Conservation (phyloP, 2,329 filamentous ascomycete species). For the Apiospora pterosperma region DNA sequence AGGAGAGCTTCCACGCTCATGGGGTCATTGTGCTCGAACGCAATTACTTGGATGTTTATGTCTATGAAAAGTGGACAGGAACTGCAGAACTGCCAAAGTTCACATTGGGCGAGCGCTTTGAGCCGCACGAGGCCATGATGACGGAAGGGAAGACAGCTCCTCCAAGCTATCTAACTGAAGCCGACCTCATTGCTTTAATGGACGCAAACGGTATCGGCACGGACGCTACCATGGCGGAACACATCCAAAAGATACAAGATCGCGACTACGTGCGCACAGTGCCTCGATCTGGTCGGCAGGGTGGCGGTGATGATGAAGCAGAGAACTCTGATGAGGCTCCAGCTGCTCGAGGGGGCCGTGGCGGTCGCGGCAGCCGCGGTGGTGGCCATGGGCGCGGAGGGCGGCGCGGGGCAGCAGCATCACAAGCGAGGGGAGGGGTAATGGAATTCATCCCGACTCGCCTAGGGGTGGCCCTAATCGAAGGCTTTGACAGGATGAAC, state of each 20-base stretch:
- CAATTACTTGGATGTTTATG: slow-evolving; percentile 93
- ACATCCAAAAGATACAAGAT: slow-evolving; percentile 93
- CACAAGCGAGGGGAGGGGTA: slow-evolving; percentile 43
- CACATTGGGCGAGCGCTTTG: slow-evolving; percentile 74
- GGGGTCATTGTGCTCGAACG: slow-evolving; percentile 81
- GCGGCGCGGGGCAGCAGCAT: slow-evolving; percentile 36
- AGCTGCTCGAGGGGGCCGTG: slow-evolving; percentile 37
- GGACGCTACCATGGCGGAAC: slow-evolving; percentile 98
- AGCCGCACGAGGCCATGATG: slow-evolving; percentile 85
- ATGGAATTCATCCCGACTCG: slow-evolving; percentile 92
- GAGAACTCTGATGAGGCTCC: slow-evolving; percentile 37
- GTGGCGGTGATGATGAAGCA: slow-evolving; percentile 34
- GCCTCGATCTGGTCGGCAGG: slow-evolving; percentile 37
- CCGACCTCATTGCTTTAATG: slow-evolving; percentile 94
- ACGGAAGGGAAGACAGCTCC: slow-evolving; percentile 85
- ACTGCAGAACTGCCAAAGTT: slow-evolving; percentile 80
- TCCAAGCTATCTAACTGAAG: slow-evolving; percentile 87
- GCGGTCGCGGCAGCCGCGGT: slow-evolving; percentile 47
- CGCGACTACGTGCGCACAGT: slow-evolving; percentile 76
- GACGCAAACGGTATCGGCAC: slow-evolving; percentile 98
- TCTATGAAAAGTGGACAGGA: slow-evolving; percentile 95
- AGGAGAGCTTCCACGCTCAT: slow-evolving; percentile 76
- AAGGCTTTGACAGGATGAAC: slow-evolving; percentile 93
- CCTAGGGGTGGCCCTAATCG: slow-evolving; percentile 84
- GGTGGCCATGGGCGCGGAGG: slow-evolving; percentile 41